phyloP scores from a whole-genome alignment of 805 yeast species.

The Scheffersomyces spartinae region DNA sequence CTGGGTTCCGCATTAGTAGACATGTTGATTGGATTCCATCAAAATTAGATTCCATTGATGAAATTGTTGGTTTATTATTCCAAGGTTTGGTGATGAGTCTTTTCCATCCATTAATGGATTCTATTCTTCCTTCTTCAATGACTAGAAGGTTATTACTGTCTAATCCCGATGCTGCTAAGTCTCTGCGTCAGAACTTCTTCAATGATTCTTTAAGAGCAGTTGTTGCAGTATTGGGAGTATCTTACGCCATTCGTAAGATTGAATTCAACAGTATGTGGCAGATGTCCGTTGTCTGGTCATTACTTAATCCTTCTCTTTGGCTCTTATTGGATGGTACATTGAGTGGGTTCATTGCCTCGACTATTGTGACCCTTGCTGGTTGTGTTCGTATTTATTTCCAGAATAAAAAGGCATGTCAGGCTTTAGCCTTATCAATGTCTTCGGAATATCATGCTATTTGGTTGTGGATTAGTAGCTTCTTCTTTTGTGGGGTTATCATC shows the following conservation, averaged over 20 bases:
- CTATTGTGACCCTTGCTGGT: slow-evolving; percentile 18
- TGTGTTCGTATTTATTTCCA: slow-evolving; percentile 19
- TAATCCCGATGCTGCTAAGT: slow-evolving; percentile 15
- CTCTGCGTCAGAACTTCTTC: slow-evolving; percentile 13
- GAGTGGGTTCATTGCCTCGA: slow-evolving; percentile 36
- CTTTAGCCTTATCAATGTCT: slow-evolving; percentile 1
- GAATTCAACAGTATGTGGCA: slow-evolving; percentile 62
- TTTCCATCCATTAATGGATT: slow-evolving; percentile 35
- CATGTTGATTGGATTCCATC: too few species aligned
- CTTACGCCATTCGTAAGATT: slow-evolving; percentile 56
- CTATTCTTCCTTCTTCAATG: slow-evolving; percentile 15
- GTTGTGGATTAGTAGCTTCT: slow-evolving; percentile 51
- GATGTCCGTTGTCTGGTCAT: slow-evolving; percentile 51
- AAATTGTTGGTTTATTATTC: slow-evolving; percentile 19
- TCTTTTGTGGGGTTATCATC: slow-evolving; percentile 52
- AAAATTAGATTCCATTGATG: too few species aligned
- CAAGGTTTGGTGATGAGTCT: slow-evolving; percentile 54
- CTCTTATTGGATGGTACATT: slow-evolving; percentile 48
- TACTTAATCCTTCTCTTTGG: slow-evolving; percentile 59
- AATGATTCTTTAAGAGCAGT: slow-evolving; percentile 30
- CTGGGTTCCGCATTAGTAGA: too few species aligned
- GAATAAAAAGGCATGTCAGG: too few species aligned
- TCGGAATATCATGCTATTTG: slow-evolving; percentile 25
- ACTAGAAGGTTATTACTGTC: slow-evolving; percentile 24
- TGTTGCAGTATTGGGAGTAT: slow-evolving; percentile 59